Evolutionary conservation across 2,329 filamentous ascomycete genomes (phyloP), one percentile per base, ranked within the genome.

Genomic region (Dichotomopilus funicola): DNA sequence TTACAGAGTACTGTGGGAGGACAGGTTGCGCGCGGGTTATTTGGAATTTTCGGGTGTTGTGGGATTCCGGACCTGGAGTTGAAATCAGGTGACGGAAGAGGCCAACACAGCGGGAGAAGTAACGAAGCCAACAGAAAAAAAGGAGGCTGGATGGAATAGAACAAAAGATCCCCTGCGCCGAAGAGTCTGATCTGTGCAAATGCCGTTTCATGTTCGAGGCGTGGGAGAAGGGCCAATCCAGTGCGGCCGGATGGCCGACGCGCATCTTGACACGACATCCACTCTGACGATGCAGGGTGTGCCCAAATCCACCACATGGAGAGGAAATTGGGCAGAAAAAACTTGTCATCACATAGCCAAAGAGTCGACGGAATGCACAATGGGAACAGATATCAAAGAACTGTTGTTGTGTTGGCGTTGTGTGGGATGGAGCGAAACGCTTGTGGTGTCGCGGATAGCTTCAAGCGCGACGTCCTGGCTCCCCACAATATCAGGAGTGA

Each of bases 361-460:
- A 47, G 53, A 52, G 43, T 31, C 49, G 35, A 35, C 1, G 9
- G 19, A 11, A 42, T 44, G 35, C 51, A 50, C 54, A 51, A 54
- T 6, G 8, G 45, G 35, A 54, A 4, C 4, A 54, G 37, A 4
- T 5, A 11, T 36, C 35, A 1, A 13, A 42, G 45, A 43, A 53
- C 7, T 1, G 27, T 4, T 4, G 27, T 33, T 51, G 44, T 36
- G 45, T 44, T 44, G 49, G 12, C 40, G 59, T 44, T 53, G 54
- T 47, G 12, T 36, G 11, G 38, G 52, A 12, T 47, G 12, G 44
- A 58, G 51, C 34, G 19, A 10, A 40, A 46, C 31, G 19, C 12
- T 44, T 27, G 52, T 50, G n/a, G 47, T 51, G 36, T 40, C 62
- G 63, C 51, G 63, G 62, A 65, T 65, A 62, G 63, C 64, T 62